A percentile compares a stretch with the other conserved stretches of the same genome.
phyloP scores from a whole-genome alignment of 2,329 filamentous ascomycete genomes.

The Biscogniauxia mediterranea region DNA sequence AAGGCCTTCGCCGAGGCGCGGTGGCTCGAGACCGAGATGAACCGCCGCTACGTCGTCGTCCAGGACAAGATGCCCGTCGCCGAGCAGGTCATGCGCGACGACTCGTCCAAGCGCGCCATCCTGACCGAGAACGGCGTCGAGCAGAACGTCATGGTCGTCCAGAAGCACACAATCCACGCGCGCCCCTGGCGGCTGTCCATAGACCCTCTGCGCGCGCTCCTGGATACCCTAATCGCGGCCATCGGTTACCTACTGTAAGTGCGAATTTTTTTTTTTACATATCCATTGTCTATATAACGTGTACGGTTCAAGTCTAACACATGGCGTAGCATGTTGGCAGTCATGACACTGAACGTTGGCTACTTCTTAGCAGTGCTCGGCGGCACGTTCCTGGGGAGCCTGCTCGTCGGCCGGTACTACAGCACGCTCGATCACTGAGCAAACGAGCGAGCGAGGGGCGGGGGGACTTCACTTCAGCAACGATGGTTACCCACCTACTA shows the following conservation, averaged over 20 bases:
- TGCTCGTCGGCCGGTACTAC: conserved; percentile 70
- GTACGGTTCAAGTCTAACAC: conserved; percentile 4
- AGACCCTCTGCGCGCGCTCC: conserved; percentile 36
- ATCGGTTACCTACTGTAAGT: conserved; percentile 35
- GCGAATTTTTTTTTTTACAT: neutral
- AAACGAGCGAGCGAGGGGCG: neutral
- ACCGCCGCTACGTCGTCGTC: conserved; percentile 75
- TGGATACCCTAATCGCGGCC: conserved; percentile 32
- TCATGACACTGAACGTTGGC: conserved; percentile 35
- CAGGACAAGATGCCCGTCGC: conserved; percentile 60
- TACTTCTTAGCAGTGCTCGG: conserved; percentile 34
- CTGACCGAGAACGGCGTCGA: conserved; percentile 76
- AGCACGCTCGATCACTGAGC: conserved; percentile 23
- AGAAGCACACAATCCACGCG: conserved; percentile 49
- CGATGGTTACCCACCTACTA: too few relatives aligned
- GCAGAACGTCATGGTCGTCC: conserved; percentile 74
- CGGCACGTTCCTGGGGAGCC: conserved; percentile 74
- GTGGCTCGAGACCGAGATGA: conserved; percentile 70
- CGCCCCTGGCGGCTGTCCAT: conserved; percentile 81
- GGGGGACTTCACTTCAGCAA: too few relatives aligned
- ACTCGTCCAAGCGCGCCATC: conserved; percentile 62
- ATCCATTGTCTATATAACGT: neutral
- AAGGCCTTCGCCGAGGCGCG: conserved; percentile 61
- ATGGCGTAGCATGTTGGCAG: conserved; percentile 36
- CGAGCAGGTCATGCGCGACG: conserved; percentile 57